Base-by-base conservation (phyloP, 208 protist genomes). In the Acanthamoeba castellanii region DNA sequence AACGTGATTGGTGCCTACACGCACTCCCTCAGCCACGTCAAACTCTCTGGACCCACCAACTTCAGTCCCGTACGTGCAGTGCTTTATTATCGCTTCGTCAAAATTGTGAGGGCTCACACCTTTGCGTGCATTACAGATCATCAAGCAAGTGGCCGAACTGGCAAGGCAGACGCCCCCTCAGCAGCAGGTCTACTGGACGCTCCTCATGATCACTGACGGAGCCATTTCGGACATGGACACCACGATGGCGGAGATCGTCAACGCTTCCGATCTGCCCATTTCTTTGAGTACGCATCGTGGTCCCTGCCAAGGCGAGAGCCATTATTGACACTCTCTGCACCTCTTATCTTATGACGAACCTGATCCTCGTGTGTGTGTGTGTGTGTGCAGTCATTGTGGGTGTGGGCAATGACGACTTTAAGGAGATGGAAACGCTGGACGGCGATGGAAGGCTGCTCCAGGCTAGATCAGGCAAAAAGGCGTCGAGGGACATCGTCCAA, bases 1-100 rank as follows among this genome's bases (percentile, higher is more conserved):
- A 96, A 92, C 4, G 96, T 98, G 9, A 57, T 98, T 30, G 94
- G 97, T 78, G 96, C 95, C 61, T 98, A 98, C 82, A 91, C 94
- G 7, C 20, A 64, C 52, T 47, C 96, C 34, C 50, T 98, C 61
- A 95, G 95, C 61, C 34, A 50, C 66, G 74, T 97, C 45, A 93
- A 66, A 45, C 96, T 98, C 55, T 96, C 91, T 90, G 97, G 97
- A 1, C 97, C 97, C n/a, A 98, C 97, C 27, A 97, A 98, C 95
- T 98, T 98, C 94, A 68, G 97, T 6, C 95, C 61, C 8, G 74
- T 87, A 81, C 45, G 57, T 70, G n/a, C 13, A 37, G 27, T 14
- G n/a, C 30, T 52, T 52, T 52, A 14, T 52, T 52, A 11, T 11
- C n/a, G n/a, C n/a, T n/a, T n/a, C n/a, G n/a, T n/a, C n/a, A n/a